phyloP scores from a whole-genome alignment of 2,329 filamentous ascomycete species.

The Emericellopsis cladophorae region DNA sequence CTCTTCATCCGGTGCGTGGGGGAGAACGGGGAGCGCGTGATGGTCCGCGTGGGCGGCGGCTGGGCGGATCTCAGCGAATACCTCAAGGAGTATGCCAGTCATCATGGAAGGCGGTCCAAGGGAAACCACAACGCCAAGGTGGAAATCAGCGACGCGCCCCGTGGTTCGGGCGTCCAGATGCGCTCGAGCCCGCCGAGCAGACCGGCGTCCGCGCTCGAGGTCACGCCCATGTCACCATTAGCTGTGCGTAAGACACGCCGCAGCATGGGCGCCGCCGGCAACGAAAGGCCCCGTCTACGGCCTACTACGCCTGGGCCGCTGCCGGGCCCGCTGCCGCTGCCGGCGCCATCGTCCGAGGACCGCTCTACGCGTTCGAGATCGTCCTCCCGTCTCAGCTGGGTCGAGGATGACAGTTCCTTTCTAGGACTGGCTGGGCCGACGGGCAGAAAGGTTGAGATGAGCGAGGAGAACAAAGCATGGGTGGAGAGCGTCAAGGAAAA shows the following conservation, averaged over 20 bases:
- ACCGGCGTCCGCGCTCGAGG: slow-evolving; percentile 24
- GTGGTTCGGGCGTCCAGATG: slow-evolving; percentile 10
- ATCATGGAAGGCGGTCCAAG: slow-evolving; percentile 65
- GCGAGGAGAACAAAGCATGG: slow-evolving; percentile 65
- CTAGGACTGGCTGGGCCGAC: slow-evolving; percentile 62
- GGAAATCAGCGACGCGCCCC: slow-evolving; percentile 41
- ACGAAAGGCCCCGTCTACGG: slow-evolving; percentile 16
- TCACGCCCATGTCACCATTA: slow-evolving; percentile 33
- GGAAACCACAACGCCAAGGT: slow-evolving; percentile 36
- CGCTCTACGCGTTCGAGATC: slow-evolving; percentile 24
- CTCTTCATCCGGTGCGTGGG: slow-evolving; percentile 89
- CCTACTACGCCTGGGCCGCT: slow-evolving; percentile 26
- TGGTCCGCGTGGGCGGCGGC: slow-evolving; percentile 96
- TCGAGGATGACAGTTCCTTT: slow-evolving; percentile 43
- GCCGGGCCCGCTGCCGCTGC: not conserved
- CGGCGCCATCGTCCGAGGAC: slow-evolving; percentile 25
- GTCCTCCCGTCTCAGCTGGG: slow-evolving; percentile 42
- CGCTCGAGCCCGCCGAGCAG: slow-evolving; percentile 28
- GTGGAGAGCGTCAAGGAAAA: slow-evolving; percentile 75
- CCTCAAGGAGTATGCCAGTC: slow-evolving; percentile 80
- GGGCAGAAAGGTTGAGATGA: slow-evolving; percentile 51
- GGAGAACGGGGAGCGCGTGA: slow-evolving; percentile 80
- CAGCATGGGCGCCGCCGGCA: slow-evolving; percentile 22
- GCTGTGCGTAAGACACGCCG: slow-evolving; percentile 40
- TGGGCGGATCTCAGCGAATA: slow-evolving; percentile 97